Evolutionary conservation across 202 grass and related monocot species (phyloP), one percentile per base, ranked within the genome.

Genomic region (Musa balbisiana): DNA sequence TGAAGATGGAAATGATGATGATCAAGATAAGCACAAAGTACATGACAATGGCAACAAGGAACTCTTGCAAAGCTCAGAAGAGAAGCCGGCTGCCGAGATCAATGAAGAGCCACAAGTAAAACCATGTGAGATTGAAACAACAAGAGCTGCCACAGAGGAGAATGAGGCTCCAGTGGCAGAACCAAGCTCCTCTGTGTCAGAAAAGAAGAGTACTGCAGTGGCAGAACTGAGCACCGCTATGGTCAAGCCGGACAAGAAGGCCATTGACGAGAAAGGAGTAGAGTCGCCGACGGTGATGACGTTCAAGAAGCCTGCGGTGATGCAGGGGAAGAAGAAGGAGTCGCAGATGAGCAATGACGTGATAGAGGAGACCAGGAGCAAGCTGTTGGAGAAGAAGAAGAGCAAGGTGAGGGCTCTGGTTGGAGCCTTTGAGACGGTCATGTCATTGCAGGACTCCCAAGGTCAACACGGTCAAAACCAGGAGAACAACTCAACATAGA

Each of bases 351-450:
- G 78, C 60, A 97, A 97, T 15, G 87, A 97, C 10, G 73, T 92
- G 65, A 88, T 97, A 33, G 93, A 92, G 81, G 87, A 91, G 80
- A 80, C 93, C 23, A 89, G 89, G 73, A 88, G 80, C 79, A 97
- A 89, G 82, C 87, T 92, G 51, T 72, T 92, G 66, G 90, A 85
- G 90, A 91, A 87, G 90, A 92, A 80, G 78, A 91, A 87, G 87
- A 97, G 89, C 87, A 90, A 89, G 79, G 90, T 97, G 53, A 80
- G 84, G 64, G 93, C 93, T 10, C 81, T 97, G 76, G 90, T 92
- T 11, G 93, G 93, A 8, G 93, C 87, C n/a, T 97, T 97, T 15
- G 90, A 97, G 83, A 97, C 90, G 1, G 86, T 92, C 49, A 89
- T 97, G 78, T 88, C 83, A 5, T 86, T 86, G 64, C 72, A 74